A percentile compares a stretch with the other conserved stretches of the same genome.
Conservation (phyloP, 1,139 yeast species). For the Debaryomycetaceae sp. region DNA sequence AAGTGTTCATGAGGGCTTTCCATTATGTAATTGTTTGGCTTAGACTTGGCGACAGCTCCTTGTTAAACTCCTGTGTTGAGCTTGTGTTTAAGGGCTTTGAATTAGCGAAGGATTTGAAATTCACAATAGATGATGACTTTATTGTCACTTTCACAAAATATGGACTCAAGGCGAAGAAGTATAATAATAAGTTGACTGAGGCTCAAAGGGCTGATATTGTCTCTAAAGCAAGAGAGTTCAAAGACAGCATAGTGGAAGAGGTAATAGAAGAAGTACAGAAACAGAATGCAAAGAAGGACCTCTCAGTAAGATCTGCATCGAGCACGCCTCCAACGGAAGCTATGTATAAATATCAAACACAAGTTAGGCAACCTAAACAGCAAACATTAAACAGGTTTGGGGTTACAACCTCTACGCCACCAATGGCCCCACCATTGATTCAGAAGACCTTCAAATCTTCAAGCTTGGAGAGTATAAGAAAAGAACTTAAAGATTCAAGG, state of each 20-base stretch:
- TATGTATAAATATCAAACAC: slow-evolving; percentile 22
- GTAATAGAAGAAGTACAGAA: slow-evolving; percentile 47
- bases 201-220: slow-evolving; percentile 58
- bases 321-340: slow-evolving; percentile 15
- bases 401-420: slow-evolving; percentile 32
- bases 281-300: slow-evolving; percentile 13
- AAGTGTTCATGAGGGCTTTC: slow-evolving; percentile 48
- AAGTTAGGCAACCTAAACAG: slow-evolving; percentile 31
- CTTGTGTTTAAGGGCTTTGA: slow-evolving; percentile 67
- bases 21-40: slow-evolving; percentile 72
- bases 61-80: slow-evolving; percentile 71
- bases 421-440: slow-evolving; percentile 39
- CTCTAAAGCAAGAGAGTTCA: slow-evolving; percentile 54
- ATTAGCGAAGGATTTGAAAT: slow-evolving; percentile 52
- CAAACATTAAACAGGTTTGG: slow-evolving; percentile 52
- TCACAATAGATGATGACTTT: slow-evolving; percentile 46
- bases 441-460: slow-evolving; percentile 30
- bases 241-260: slow-evolving; percentile 49
- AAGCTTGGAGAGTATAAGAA: slow-evolving; percentile 40
- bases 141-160: slow-evolving; percentile 55
- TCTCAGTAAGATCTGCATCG: slow-evolving; percentile 3
- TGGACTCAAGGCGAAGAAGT: slow-evolving; percentile 63
- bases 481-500: slow-evolving; percentile 30
- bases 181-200: slow-evolving; percentile 60
- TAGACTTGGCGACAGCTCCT: slow-evolving; percentile 72